phyloP scores from a whole-genome alignment of 202 grass and related monocot genomes.

The Sporobolus alterniflorus region DNA sequence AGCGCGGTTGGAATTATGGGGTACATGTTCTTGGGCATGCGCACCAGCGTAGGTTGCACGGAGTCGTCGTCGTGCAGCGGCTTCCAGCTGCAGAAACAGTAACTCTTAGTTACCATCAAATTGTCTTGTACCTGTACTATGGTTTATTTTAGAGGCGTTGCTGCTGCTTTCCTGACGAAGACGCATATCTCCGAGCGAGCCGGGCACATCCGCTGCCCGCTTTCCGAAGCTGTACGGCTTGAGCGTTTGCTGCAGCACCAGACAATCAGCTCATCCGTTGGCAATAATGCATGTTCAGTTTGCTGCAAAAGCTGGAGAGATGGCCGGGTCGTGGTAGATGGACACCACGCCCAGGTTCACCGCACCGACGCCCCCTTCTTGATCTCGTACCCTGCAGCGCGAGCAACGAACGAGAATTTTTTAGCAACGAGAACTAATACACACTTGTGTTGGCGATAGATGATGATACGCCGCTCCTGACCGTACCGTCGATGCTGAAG shows the following conservation, averaged over 20 bases:
- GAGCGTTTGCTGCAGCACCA: constrained; percentile 18
- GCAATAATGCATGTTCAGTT: not conserved
- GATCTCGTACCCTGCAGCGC: constrained; percentile 41
- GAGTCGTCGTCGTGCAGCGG: constrained; percentile 47
- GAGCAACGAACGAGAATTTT: too few relatives aligned
- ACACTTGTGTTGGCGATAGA: not conserved
- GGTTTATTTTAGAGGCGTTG: not conserved
- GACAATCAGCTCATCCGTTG: not conserved
- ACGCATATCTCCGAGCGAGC: constrained; percentile 69
- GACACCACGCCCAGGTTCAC: constrained; percentile 81
- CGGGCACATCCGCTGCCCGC: constrained; percentile 68
- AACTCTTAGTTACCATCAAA: not conserved
- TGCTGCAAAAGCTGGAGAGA: constrained; percentile 39
- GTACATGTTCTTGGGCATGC: constrained; percentile 77
- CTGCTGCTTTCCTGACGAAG: constrained; percentile 40
- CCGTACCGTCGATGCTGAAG: constrained; percentile 74
- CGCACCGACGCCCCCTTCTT: constrained; percentile 65
- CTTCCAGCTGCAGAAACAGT: constrained; percentile 46
- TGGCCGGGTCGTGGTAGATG: constrained; percentile 66
- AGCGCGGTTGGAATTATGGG: constrained; percentile 44
- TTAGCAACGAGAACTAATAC: not conserved
- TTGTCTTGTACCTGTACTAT: not conserved
- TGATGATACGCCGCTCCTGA: not conserved
- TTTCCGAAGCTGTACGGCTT: constrained; percentile 68
- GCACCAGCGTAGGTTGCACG: constrained; percentile 58